Percentiles rank a stretch among this genome's conserved stretches.
Conservation (phyloP, 2,329 filamentous ascomycete species). For the Alternaria ethzedia region DNA sequence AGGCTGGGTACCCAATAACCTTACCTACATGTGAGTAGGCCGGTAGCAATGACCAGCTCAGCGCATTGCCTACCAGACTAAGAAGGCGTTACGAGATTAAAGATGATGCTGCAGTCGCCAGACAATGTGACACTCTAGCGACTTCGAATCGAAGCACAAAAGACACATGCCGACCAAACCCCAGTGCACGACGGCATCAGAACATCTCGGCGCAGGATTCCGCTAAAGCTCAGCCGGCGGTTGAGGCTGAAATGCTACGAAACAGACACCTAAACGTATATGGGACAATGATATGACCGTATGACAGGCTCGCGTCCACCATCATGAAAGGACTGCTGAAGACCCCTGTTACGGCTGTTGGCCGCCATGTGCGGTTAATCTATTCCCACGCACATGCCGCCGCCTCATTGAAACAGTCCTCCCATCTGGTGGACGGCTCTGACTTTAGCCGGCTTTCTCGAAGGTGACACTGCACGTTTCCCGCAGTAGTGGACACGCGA, state of each 20-base stretch:
- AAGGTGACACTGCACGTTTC: conserved; percentile 7
- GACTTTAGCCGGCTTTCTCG: conserved; percentile 13
- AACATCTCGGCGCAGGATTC: neutral
- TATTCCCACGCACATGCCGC: neutral
- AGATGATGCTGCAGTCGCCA: neutral
- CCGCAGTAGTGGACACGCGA: conserved; percentile 8
- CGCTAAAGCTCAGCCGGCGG: neutral
- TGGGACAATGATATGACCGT: neutral
- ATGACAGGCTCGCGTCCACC: neutral
- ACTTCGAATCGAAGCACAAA: neutral
- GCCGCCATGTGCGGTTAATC: neutral
- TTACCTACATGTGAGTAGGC: neutral
- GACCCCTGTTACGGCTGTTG: neutral
- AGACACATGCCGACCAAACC: neutral
- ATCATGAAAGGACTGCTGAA: neutral
- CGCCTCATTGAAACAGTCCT: conserved; percentile 1
- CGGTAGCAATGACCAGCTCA: neutral
- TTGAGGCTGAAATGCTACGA: conserved; percentile 1
- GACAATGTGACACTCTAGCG: neutral
- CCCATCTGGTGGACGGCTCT: neutral
- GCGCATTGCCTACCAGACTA: neutral
- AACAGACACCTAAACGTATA: conserved; percentile 1
- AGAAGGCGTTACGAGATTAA: neutral
- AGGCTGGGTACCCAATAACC: neutral
- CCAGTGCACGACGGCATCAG: neutral